Conservation (phyloP, 2,329 filamentous ascomycete species). For the Alternaria brassicicola region DNA sequence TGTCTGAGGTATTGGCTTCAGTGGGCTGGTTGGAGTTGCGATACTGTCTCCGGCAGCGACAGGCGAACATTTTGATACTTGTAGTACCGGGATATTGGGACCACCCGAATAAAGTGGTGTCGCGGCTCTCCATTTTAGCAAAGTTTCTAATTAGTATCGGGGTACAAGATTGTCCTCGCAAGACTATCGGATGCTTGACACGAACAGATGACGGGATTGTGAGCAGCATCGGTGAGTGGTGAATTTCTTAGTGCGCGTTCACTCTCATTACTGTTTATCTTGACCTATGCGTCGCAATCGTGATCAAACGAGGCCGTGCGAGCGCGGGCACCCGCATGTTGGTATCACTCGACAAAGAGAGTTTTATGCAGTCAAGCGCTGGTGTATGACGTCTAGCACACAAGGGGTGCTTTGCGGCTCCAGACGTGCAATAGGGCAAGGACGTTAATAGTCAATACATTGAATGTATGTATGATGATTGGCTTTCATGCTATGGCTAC, state of each 20-base stretch:
- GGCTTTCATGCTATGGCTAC: background rate
- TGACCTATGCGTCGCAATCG: background rate
- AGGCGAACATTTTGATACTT: background rate
- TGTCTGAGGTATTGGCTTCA: background rate
- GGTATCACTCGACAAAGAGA: background rate
- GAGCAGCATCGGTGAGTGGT: background rate
- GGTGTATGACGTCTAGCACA: background rate
- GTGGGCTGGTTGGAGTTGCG: background rate
- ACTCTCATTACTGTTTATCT: background rate
- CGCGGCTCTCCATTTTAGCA: constrained; percentile 1
- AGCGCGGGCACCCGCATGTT: constrained; percentile 4
- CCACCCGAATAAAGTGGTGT: constrained; percentile 6
- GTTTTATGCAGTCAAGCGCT: background rate
- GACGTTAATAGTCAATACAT: background rate
- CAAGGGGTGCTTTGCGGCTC: background rate
- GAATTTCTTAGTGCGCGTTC: background rate
- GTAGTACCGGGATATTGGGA: constrained; percentile 1
- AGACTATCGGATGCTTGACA: background rate
- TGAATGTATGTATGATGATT: background rate
- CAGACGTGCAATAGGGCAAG: background rate
- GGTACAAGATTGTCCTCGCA: background rate
- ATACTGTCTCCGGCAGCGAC: background rate
- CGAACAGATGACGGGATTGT: background rate
- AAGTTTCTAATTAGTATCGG: background rate
- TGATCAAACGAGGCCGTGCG: background rate